Evolutionary conservation across 2,329 filamentous ascomycete genomes (phyloP), one percentile per base, ranked within the genome.

Genomic region (Dendryphion nanum): DNA sequence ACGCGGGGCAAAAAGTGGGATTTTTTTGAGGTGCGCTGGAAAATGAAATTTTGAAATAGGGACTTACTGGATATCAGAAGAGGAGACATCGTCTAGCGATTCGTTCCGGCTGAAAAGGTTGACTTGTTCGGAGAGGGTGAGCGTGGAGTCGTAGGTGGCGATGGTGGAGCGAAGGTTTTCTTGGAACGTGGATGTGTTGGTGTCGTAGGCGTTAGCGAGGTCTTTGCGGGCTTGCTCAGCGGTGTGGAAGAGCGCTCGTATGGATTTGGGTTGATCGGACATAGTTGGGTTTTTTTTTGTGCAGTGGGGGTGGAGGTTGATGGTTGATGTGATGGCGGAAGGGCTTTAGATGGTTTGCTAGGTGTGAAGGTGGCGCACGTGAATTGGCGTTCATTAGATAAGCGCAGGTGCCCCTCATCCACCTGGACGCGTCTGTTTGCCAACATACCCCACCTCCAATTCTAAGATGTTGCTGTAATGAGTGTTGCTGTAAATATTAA

Each of bases 61-160:
- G 32, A 51, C 66, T 42, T 72, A 95, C 69, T 89, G 88, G 20
- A 98, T 70, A 57, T 95, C 84, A n/a, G 78, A 76, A 1, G 91
- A 94, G 12, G 86, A 74, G 20, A 96, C 72, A 68, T 98, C 93
- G 45, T 98, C 93, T 26, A 91, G 68, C 1, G 79, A 78, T 66
- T 98, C 93, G 67, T 98, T 98, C 23, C 82, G 76, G 51, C 89
- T 95, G 76, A 97, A 97, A 37, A 98, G 74, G 0, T 86, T 84
- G 18, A 93, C 74, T 42, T 81, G 76, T 48, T 80, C 74, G 47
- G 87, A 80, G 39, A 86, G 78, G 42, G 79, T 72, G 41, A 85
- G 74, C 64, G 86, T 90, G 63, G 85, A 75, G 55, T 85, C 75
- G 68, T 95, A 91, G 37, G 81, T 77, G 47, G 77, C 68, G 51